Evolutionary conservation across 345 rosid genomes (phyloP).

Genomic region (Raphanus sativus): DNA sequence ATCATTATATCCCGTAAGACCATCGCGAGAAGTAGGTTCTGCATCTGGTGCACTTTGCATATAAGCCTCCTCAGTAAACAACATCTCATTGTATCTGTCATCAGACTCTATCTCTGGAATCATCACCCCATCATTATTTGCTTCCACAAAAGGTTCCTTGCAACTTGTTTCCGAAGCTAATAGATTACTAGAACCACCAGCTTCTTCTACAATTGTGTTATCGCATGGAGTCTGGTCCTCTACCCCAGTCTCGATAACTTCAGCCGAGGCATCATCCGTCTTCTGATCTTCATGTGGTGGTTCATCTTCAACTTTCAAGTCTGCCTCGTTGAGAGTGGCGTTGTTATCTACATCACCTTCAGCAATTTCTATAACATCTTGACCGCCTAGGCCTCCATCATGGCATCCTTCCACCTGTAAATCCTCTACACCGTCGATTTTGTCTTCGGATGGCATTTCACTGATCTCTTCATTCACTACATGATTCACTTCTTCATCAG

Average conservation of each 20-base stretch:
- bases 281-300: conserved; percentile 46
- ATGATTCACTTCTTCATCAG: conserved; percentile 47
- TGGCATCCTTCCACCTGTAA: conserved; percentile 33
- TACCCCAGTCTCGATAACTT: conserved; percentile 31
- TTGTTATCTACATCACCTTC: conserved; percentile 34
- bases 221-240: conserved; percentile 35
- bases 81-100: conserved; percentile 44
- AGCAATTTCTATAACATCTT: conserved; percentile 41
- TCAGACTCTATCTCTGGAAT: conserved; percentile 39
- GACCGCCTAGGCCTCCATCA: conserved; percentile 32
- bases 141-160: conserved; percentile 41
- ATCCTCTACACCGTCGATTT: conserved; percentile 29
- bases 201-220: conserved; percentile 38
- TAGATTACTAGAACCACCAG: conserved; percentile 31
- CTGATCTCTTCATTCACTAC: conserved; percentile 29
- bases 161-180: conserved; percentile 38
- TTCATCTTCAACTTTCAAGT: conserved; percentile 38
- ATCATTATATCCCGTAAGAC: conserved; percentile 38
- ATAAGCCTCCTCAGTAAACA: conserved; percentile 38
- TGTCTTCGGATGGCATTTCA: conserved; percentile 38
- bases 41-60: conserved; percentile 41
- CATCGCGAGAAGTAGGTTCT: conserved; percentile 36
- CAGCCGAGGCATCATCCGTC: conserved; percentile 40
- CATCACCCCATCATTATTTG: conserved; percentile 37
- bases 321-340: conserved; percentile 37